Evolutionary conservation across 106 monocot genomes (phyloP).

Genomic region (Narthecium ossifragum): DNA sequence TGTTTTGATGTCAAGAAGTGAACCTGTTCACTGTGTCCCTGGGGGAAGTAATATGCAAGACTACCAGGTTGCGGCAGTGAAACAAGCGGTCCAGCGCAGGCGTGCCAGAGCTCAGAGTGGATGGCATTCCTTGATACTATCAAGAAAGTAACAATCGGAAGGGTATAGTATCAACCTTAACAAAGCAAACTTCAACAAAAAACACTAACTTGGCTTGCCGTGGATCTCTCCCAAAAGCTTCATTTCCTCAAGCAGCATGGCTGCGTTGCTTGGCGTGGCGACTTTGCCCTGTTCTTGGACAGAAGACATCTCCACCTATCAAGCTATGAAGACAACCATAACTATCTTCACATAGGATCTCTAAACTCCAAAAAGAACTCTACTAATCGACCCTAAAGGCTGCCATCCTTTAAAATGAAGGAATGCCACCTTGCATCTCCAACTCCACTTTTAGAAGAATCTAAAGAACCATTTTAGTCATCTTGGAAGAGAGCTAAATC

Average conservation of each 20-base stretch:
- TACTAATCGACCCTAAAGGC: no score
- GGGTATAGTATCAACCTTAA: not conserved
- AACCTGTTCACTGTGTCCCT: constrained; percentile 96
- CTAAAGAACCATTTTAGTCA: no score
- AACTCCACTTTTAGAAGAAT: no score
- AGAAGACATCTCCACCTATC: constrained; percentile 33
- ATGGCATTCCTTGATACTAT: constrained; percentile 59
- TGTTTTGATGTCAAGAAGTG: not conserved
- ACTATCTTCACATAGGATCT: no score
- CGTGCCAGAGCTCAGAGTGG: constrained; percentile 96
- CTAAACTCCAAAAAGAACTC: no score
- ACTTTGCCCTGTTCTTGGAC: constrained; percentile 13
- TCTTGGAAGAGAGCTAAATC: no score
- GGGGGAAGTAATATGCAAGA: constrained; percentile 91
- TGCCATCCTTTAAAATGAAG: no score
- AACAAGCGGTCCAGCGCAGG: constrained; percentile 86
- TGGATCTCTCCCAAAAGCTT: constrained; percentile 60
- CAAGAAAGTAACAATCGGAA: not conserved
- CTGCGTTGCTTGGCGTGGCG: constrained; percentile 19
- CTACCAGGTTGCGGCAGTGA: constrained; percentile 73
- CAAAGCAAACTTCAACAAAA: not conserved
- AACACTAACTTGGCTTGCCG: constrained; percentile 26
- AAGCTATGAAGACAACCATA: no score
- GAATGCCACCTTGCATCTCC: no score
- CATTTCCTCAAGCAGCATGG: constrained; percentile 59